Base-by-base conservation (phyloP, 2,329 filamentous ascomycete genomes). In the Colletotrichum eleusines region DNA sequence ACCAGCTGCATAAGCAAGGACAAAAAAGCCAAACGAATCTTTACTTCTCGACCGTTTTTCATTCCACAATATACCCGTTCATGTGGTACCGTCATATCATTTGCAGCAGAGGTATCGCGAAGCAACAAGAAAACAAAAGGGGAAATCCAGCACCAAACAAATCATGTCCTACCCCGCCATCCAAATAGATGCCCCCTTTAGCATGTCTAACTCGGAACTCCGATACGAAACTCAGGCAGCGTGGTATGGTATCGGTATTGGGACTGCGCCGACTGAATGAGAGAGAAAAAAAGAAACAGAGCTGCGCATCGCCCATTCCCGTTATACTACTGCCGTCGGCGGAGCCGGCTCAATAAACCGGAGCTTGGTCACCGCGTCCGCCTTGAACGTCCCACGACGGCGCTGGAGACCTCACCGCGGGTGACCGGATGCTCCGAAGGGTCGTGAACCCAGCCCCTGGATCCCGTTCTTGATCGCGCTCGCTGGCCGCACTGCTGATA, bases 401-500 rank as follows among this genome's bases (percentile, higher is more conserved):
- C 11, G 63, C 73, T 35, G 69, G 69, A 26, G 69, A 69, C 48
- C 72, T 51, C 60, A 70, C 69, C 51, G 67, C 59, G 2, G 73
- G 69, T 20, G 70, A 60, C 20, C 69, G 72, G 12, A 73, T 70
- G 31, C 68, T 73, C 16, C 73, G 62, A 26, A 74, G 38, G 9
- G 72, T 51, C 18, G 65, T 71, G 55, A 74, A 68, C 8, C 69
- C 72, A 11, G 69, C 38, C 16, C 66, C 69, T 31, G 67, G 46
- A 6, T 73, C 71, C 42, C 62, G 70, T 12, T 72, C 65, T 48
- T 68, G 62, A 28, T 60, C 62, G 20, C 48, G 50, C 42, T 74
- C 72, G 68, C 73, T 72, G 4, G 71, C 59, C 26, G 42, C 62
- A 59, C 74, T 74, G 51, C 78, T 81, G 23, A 75, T 76, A 20